These are phyloP conservation scores for Piromyces sp. DNA, from an alignment of 192 early-diverging fungal species.

Conservation along the genomic window DNA sequence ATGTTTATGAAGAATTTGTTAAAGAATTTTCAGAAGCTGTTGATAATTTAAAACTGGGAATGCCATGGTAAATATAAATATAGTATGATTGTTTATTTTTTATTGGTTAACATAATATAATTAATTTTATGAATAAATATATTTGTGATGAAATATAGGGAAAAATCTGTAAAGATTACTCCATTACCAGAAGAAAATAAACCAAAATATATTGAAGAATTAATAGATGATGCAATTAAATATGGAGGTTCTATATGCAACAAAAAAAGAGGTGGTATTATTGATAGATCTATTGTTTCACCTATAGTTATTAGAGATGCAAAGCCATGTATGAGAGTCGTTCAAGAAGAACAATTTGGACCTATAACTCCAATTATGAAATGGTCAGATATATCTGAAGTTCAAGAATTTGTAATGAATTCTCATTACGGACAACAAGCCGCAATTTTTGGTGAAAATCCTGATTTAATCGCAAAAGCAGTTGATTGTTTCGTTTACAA, in stretches of 20 bases:
- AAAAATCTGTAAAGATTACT: not conserved
- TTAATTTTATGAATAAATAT: no score
- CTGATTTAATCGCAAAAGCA: not conserved
- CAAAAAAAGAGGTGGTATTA: not conserved
- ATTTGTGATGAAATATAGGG: no score
- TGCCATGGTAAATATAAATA: not conserved
- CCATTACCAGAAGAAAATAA: conserved; percentile 2
- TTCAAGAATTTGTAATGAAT: not conserved
- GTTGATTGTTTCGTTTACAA: not conserved
- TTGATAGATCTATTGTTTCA: conserved; percentile 1
- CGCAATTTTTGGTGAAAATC: conserved; percentile 1
- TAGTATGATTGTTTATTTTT: no score
- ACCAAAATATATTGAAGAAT: not conserved
- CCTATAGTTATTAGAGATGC: not conserved
- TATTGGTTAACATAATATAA: not conserved
- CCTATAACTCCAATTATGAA: not conserved
- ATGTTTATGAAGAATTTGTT: not conserved
- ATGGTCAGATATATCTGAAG: not conserved
- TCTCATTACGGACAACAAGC: conserved; percentile 3
- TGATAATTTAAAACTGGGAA: not conserved
- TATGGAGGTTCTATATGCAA: not conserved
- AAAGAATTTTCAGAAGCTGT: not conserved
- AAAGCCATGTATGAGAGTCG: not conserved
- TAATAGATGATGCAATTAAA: conserved; percentile 1
- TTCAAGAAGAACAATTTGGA: conserved; percentile 3